A percentile compares a stretch with the other conserved stretches of the same genome.
phyloP scores from a whole-genome alignment of 1,139 yeast genomes.

The Eremothecium coryli region DNA sequence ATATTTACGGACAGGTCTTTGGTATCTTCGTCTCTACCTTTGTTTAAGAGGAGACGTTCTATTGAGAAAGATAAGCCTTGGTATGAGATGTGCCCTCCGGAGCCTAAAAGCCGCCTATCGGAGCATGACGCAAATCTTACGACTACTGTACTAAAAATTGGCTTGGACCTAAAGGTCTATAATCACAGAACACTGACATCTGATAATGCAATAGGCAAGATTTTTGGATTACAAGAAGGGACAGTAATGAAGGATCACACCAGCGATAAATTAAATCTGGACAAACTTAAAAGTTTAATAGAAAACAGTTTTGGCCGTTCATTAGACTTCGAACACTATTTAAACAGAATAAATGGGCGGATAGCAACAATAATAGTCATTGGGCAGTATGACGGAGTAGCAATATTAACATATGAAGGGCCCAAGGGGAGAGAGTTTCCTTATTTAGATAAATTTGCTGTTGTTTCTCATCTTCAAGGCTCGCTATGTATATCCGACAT shows the following conservation, averaged over 20 bases:
- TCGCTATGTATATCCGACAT: conserved; percentile 90
- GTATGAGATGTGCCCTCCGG: conserved; percentile 18
- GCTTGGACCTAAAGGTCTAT: conserved; percentile 54
- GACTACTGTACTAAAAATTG: conserved; percentile 75
- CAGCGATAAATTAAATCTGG: conserved; percentile 40
- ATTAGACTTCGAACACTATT: conserved; percentile 56
- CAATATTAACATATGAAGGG: conserved; percentile 75
- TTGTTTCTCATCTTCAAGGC: conserved; percentile 73
- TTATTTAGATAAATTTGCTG: conserved; percentile 89
- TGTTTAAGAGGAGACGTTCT: conserved; percentile 37
- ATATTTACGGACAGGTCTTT: conserved; percentile 84
- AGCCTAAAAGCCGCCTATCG: conserved; percentile 8
- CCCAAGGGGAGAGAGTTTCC: conserved; percentile 34
- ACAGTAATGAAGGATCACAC: neutral
- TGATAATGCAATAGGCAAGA: conserved; percentile 23
- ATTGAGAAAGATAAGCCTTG: conserved; percentile 9
- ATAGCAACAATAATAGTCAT: conserved; percentile 74
- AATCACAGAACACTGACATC: conserved; percentile 26
- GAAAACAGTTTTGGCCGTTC: conserved; percentile 72
- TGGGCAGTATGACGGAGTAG: conserved; percentile 94
- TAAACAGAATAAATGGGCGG: conserved; percentile 50
- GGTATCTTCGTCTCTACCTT: conserved; percentile 87
- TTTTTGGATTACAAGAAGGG: conserved; percentile 6
- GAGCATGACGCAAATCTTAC: conserved; percentile 25
- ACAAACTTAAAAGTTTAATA: conserved; percentile 49